Evolutionary conservation across 2,329 filamentous ascomycete species (phyloP), one percentile per base, ranked within the genome.

Genomic region (Zalaria sp.): DNA sequence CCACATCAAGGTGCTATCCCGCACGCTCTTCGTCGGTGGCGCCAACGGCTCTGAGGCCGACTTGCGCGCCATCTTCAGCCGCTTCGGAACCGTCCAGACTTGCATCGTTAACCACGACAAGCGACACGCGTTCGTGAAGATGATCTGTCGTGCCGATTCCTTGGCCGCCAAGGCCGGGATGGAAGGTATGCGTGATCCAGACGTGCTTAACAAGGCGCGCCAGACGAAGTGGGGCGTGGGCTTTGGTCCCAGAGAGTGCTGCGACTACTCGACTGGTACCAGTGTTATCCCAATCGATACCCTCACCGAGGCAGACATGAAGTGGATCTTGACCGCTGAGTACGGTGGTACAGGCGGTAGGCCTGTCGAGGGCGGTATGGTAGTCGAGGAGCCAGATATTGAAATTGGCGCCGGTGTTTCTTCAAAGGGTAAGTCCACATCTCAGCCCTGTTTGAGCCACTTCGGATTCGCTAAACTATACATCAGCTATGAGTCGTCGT

Each of bases 101-200:
- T 96, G 89, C 63, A 98, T 98, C 50, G 88, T 95, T 51, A 96
- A 98, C 66, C 83, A 86, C 55, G 91, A 98, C 57, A 98, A 96
- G 66, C 83, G 91, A 11, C 91, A 98, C 62, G 91, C 91, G 4
- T 98, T 98, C 59, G 89, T 98, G 55, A 98, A 98, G 66, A 98
- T 98, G 91, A 75, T 91, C 51, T 91, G 77, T 48, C 85, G 93
- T 32, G 73, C 77, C 47, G 86, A 94, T 61, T 89, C 91, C 9
- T 73, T 93, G 45, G 68, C 61, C 47, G 91, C 91, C 39, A 93
- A 93, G 58, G 76, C 82, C 32, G 84, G 79, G 40, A 94, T 96
- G 79, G 88, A 95, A 59, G 84, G 79, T 37, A 93, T 95, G 76
- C 76, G 78, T 48, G 74, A 79, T 45, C 72, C 80, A 4, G 81